These are phyloP conservation scores for Malus fusca DNA, from an alignment of 306 rosid genomes.

Conservation along the genomic window DNA sequence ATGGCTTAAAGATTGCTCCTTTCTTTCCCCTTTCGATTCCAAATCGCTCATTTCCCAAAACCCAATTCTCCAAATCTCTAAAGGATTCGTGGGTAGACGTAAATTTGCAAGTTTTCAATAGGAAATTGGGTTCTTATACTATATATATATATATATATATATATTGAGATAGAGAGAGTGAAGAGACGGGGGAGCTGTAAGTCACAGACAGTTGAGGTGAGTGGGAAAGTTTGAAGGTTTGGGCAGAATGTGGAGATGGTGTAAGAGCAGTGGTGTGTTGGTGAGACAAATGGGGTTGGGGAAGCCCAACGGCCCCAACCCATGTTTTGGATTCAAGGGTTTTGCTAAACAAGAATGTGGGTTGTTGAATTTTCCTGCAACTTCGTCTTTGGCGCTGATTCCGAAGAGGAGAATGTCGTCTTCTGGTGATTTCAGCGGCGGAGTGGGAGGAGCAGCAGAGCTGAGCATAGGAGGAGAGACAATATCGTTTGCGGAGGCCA, in stretches of 20 bases:
- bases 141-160: no score
- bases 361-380: not conserved
- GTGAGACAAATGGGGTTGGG: not conserved
- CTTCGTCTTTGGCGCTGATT: not conserved
- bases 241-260: constrained; percentile 7
- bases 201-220: not conserved
- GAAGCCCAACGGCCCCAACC: not conserved
- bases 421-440: not conserved
- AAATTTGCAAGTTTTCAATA: not conserved
- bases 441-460: constrained; percentile 21
- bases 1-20: not conserved
- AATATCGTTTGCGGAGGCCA: constrained; percentile 59
- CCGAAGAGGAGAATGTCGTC: constrained; percentile 2
- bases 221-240: not conserved
- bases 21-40: not conserved
- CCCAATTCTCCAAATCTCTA: not conserved
- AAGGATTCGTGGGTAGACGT: not conserved
- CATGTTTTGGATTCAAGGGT: not conserved
- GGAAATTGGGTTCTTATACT: not conserved
- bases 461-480: constrained; percentile 9
- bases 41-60: not conserved
- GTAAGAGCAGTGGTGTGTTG: not conserved
- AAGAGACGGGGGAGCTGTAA: not conserved
- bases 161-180: no score
- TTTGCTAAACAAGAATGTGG: not conserved